Evolutionary conservation across 2,329 filamentous ascomycete species (phyloP).

Genomic region (Penicillium sp.): DNA sequence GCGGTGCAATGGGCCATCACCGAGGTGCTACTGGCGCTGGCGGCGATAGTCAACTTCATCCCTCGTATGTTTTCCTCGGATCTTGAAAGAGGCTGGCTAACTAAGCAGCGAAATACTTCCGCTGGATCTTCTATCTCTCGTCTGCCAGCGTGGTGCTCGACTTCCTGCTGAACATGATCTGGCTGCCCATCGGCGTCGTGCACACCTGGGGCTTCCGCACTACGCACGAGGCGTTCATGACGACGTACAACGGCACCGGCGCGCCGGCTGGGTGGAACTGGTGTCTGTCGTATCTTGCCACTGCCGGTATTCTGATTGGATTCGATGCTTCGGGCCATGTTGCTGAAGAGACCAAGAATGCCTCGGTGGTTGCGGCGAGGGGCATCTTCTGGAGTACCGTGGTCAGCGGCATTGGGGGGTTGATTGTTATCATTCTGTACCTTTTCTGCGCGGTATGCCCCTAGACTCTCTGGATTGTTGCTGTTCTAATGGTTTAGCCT

Average conservation of each 20-base stretch:
- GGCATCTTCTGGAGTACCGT: slow-evolving; percentile 61
- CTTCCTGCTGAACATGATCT: slow-evolving; percentile 58
- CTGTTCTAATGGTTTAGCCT: too few species aligned
- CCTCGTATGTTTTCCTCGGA: slow-evolving; percentile 46
- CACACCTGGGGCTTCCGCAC: slow-evolving; percentile 57
- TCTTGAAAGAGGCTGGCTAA: neutral
- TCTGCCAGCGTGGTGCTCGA: slow-evolving; percentile 53
- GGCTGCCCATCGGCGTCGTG: slow-evolving; percentile 56
- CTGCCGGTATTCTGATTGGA: slow-evolving; percentile 58
- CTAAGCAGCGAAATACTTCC: slow-evolving; percentile 41
- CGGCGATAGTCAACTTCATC: slow-evolving; percentile 48
- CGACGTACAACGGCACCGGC: slow-evolving; percentile 57
- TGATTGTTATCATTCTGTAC: slow-evolving; percentile 56
- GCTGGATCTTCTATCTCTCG: slow-evolving; percentile 50
- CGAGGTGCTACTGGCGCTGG: slow-evolving; percentile 49
- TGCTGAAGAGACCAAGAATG: slow-evolving; percentile 60
- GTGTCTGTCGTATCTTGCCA: slow-evolving; percentile 60
- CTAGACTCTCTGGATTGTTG: neutral
- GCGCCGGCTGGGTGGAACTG: slow-evolving; percentile 59
- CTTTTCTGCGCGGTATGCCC: slow-evolving; percentile 52
- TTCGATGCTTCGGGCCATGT: slow-evolving; percentile 61
- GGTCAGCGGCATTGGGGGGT: slow-evolving; percentile 54
- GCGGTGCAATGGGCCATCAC: slow-evolving; percentile 60
- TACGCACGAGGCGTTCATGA: slow-evolving; percentile 57
- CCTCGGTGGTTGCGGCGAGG: slow-evolving; percentile 51